A percentile compares a stretch with the other conserved stretches of the same genome.
phyloP scores from a whole-genome alignment of 176 grass and related monocot species.

The Tillandsia leiboldiana region DNA sequence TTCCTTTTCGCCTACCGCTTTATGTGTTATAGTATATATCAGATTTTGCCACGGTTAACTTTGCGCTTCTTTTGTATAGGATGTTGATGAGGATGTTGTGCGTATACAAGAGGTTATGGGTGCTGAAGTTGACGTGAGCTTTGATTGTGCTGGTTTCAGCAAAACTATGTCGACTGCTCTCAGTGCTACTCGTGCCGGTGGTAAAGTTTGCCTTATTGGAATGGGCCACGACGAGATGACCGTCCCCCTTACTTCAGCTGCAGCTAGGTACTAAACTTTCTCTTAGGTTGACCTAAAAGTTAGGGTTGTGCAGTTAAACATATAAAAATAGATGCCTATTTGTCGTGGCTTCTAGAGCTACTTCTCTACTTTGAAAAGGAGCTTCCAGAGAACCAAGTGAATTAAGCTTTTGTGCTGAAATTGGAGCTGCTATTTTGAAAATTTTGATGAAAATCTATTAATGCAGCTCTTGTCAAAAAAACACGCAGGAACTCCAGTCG shows the following conservation, averaged over 20 bases:
- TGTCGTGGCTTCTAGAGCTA: too few species aligned
- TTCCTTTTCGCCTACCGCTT: not conserved
- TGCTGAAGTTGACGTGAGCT: conserved; percentile 50
- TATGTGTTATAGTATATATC: not conserved
- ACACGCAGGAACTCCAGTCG: too few species aligned
- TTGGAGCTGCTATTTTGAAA: too few species aligned
- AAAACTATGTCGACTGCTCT: conserved; percentile 90
- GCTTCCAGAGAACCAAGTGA: too few species aligned
- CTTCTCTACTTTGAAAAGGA: too few species aligned
- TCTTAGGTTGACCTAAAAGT: not conserved
- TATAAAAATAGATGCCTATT: too few species aligned
- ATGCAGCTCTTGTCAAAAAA: too few species aligned
- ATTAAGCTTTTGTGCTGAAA: too few species aligned
- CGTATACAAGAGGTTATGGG: conserved; percentile 48
- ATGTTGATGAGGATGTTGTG: conserved; percentile 40
- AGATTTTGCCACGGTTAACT: not conserved
- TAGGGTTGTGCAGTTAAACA: too few species aligned
- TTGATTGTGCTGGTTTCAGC: conserved; percentile 81
- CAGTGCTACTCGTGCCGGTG: conserved; percentile 53
- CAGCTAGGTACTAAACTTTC: conserved; percentile 28
- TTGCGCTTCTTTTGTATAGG: conserved; percentile 10
- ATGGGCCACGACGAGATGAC: conserved; percentile 97
- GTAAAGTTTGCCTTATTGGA: conserved; percentile 72
- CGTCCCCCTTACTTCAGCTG: conserved; percentile 72
- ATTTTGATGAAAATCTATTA: too few species aligned